phyloP scores from a whole-genome alignment of 2,329 filamentous ascomycete genomes.

The Talaromyces sp. region DNA sequence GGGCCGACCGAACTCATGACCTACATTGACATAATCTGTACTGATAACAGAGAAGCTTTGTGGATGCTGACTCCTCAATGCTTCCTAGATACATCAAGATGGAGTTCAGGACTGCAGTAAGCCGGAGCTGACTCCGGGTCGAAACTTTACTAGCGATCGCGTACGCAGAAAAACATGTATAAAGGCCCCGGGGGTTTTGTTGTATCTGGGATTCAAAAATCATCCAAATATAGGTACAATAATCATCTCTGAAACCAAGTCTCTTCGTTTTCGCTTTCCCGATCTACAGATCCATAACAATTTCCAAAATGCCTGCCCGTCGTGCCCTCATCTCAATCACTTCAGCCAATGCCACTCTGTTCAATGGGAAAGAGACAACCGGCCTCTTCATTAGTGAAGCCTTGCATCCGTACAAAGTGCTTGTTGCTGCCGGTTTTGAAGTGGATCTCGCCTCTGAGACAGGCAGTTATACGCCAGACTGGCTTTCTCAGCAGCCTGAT shows the following conservation, averaged over 20 bases:
- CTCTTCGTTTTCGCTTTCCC: neutral
- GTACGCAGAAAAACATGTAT: too few species aligned
- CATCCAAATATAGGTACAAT: neutral
- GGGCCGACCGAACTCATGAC: too few species aligned
- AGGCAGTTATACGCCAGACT: slow-evolving; percentile 48
- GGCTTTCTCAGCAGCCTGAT: slow-evolving; percentile 48
- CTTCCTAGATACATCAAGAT: neutral
- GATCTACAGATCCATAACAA: neutral
- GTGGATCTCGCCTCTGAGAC: slow-evolving; percentile 53
- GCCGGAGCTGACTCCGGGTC: neutral
- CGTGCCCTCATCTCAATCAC: slow-evolving; percentile 49
- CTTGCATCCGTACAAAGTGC: slow-evolving; percentile 53
- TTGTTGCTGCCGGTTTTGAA: slow-evolving; percentile 44
- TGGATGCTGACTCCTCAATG: neutral
- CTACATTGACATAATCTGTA: too few species aligned
- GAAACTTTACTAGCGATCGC: too few species aligned
- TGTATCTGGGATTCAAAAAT: too few species aligned
- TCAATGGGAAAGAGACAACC: slow-evolving; percentile 43
- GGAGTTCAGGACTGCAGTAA: neutral
- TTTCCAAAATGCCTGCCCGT: slow-evolving; percentile 33
- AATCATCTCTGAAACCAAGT: neutral
- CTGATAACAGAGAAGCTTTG: too few species aligned
- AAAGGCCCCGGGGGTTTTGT: too few species aligned
- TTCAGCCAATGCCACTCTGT: slow-evolving; percentile 47
- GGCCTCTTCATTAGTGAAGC: slow-evolving; percentile 54